These are phyloP conservation scores for Moniliophthora roreri DNA, from an alignment of 1,284 basidiomycete genomes.

Conservation along the genomic window DNA sequence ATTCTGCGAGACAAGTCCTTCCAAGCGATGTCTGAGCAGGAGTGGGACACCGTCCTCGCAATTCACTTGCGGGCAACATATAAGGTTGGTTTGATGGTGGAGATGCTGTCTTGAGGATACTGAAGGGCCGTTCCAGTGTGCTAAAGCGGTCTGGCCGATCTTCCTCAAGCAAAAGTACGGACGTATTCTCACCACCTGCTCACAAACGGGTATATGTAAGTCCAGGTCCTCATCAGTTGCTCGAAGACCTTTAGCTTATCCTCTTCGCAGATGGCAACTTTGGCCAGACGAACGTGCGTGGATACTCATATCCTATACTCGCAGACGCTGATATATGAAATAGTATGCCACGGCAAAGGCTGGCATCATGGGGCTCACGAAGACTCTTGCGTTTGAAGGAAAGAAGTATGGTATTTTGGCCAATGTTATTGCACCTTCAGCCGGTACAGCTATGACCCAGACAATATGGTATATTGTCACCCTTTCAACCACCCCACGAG, in stretches of 20 bases:
- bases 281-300: slow-evolving; percentile 78
- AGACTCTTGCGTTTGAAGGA: slow-evolving; percentile 91
- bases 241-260: background rate
- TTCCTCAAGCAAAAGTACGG: slow-evolving; percentile 98
- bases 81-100: background rate
- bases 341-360: slow-evolving; percentile 94
- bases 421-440: slow-evolving; percentile 89
- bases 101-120: background rate
- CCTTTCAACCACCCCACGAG: background rate
- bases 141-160: slow-evolving; percentile 95
- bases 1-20: slow-evolving; percentile 94
- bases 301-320: background rate
- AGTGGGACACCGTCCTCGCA: slow-evolving; percentile 93
- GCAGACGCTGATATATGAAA: background rate
- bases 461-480: slow-evolving; percentile 73
- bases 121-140: slow-evolving; percentile 50
- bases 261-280: slow-evolving; percentile 81
- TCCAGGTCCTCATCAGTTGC: slow-evolving; percentile 16
- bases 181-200: slow-evolving; percentile 92
- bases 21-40: slow-evolving; percentile 83
- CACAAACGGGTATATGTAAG: slow-evolving; percentile 90
- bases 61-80: slow-evolving; percentile 69
- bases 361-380: slow-evolving; percentile 88
- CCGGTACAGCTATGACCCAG: slow-evolving; percentile 90
- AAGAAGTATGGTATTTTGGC: slow-evolving; percentile 88